Evolutionary conservation across 139 green algal genomes (phyloP).

Genomic region (Astrephomene gubernaculifera): DNA sequence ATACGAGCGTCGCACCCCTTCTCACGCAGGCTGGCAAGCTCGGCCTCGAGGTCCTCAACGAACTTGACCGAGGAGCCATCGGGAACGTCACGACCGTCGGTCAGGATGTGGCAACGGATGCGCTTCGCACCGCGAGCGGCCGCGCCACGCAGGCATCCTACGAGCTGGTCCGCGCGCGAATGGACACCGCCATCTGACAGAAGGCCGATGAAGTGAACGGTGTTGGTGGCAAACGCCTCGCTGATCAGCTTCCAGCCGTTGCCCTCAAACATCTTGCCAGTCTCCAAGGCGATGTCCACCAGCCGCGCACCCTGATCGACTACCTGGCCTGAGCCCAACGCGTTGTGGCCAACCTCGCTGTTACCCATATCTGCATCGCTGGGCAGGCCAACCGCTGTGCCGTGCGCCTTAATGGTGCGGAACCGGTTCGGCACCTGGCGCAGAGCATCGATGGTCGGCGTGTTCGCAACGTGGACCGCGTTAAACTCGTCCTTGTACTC

Average conservation of each 20-base stretch:
- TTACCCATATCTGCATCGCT: conserved; percentile 96
- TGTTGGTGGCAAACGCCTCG: conserved; percentile 83
- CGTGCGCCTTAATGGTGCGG: conserved; percentile 87
- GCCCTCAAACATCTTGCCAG: conserved; percentile 80
- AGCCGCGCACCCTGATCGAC: conserved; percentile 93
- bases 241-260: conserved; percentile 89
- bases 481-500: conserved; percentile 87
- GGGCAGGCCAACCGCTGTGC: conserved; percentile 92
- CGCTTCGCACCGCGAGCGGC: conserved; percentile 86
- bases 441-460: conserved; percentile 82
- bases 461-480: conserved; percentile 80
- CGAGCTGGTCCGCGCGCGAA: conserved; percentile 90
- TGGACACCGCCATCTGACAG: conserved; percentile 96
- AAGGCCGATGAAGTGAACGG: conserved; percentile 96
- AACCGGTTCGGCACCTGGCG: conserved; percentile 55
- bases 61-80: conserved; percentile 88
- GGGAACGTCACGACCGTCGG: conserved; percentile 94
- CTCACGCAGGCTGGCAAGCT: conserved; percentile 61
- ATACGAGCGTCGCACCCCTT: conserved; percentile 84
- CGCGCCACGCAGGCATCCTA: conserved; percentile 72
- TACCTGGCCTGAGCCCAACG: conserved; percentile 92
- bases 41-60: conserved; percentile 77
- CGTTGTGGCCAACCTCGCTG: conserved; percentile 94
- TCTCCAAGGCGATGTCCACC: conserved; percentile 92
- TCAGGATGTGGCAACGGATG: conserved; percentile 93